Base-by-base conservation (phyloP, 148 eudicot species). In the Rhododendron vialii region DNA sequence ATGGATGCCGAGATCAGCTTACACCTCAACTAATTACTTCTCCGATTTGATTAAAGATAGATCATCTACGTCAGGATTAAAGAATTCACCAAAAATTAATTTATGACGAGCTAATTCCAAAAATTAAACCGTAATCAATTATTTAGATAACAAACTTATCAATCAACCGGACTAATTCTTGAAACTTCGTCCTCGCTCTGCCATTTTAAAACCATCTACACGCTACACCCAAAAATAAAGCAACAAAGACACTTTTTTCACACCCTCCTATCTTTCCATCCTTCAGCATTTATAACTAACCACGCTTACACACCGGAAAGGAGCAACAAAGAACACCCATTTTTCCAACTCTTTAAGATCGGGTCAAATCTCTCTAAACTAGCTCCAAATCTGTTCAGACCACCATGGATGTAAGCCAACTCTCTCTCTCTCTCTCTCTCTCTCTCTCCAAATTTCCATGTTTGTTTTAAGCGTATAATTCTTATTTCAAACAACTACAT, bases 391-490 rank as follows among this genome's bases (percentile, higher is more conserved):
- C 50, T 22, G 38, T n/a, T 55, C 2, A 55, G 26, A 7, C 59
- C 86, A 84, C 59, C 86, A 84, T 84, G 86, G 86, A 84, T 24
- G 86, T 84, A 76, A 84, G 82, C 28, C 30, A 28, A 12, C 0
- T 53, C 51, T 48, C 51, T 48, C 53, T 50, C 53, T 51, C 65
- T 57, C 24, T 59, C 65, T 59, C n/a, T 20, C 63, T 57, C 63
- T 20, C 22, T 20, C n/a, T 26, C 35, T 2, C 9, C 28, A 17
- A 36, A 53, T 41, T 1, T 69, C 7, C 50, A 63, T 63, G 11
- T 55, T 17, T 7, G 1, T 55, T 17, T 55, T 55, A 55, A 53
- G 18, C 57, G 1, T 22, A 20, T 22, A 22, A 18, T 36, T 76
- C 26, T 76, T 2, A 3, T 38, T 20, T 38, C 1, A 12, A 51